Base-by-base conservation (phyloP, 2,329 filamentous ascomycete genomes). In the Aspergillus neotritici region DNA sequence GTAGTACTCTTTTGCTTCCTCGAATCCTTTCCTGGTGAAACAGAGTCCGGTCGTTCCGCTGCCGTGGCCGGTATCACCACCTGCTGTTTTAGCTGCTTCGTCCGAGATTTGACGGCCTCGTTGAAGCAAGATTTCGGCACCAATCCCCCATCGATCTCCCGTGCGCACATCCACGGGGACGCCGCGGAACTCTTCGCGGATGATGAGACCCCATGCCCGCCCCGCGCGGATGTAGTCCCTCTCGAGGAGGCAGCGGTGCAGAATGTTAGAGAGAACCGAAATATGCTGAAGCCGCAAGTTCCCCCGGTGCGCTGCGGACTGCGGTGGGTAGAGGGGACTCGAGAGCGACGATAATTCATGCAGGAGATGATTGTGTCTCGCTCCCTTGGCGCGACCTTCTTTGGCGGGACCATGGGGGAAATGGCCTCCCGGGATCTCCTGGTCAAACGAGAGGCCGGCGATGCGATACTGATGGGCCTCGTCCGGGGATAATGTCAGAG, bases 121-220 rank as follows among this genome's bases (percentile, higher is more conserved):
- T 12, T 84, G 78, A 68, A 94, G 80, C 43, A 95, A 68, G 14
- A 96, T 79, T 66, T 95, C 90, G 2, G 87, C 87, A 1, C 87
- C 89, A 34, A 95, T 76, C 11, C 83, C 83, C 91, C 90, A 96
- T 51, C 85, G 76, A 30, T 80, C 77, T 56, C 83, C 76, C 14
- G 72, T 72, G 31, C 88, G 78, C 37, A 91, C 64, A 60, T 95
- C 87, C 14, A 90, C 72, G 5, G 69, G 68, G 37, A 66, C 63
- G 3, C 80, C 80, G 44, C 67, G 59, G 16, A 82, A 69, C 38
- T 75, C 77, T 36, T 80, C 75, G 37, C 84, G 78, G 36, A 89
- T 62, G 28, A 95, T 73, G 51, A 94, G 68, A 1, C 80, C 83
- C 74, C 87, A 91, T 0, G 86, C 85, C 47, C 86, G 75, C 38